Evolutionary conservation across 2,329 filamentous ascomycete species (phyloP).

Genomic region (Monilinia laxa): DNA sequence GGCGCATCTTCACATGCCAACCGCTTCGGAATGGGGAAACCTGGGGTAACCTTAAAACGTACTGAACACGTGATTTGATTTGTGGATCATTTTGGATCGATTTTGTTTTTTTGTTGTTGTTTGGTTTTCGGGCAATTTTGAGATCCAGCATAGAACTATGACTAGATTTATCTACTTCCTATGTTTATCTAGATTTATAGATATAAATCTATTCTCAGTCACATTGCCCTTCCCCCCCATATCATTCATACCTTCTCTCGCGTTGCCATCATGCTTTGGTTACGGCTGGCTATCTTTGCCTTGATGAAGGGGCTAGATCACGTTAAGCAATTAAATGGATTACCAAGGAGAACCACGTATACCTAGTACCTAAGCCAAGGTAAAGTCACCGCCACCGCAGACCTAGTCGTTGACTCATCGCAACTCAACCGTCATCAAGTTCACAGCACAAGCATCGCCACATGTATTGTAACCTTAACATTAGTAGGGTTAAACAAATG

Average conservation of each 20-base stretch:
- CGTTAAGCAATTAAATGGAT: neutral
- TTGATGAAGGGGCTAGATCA: neutral
- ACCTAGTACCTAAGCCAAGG: too few species aligned
- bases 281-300: neutral
- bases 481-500: neutral
- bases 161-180: neutral
- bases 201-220: neutral
- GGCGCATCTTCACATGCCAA: constrained; percentile 23
- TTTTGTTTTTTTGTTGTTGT: neutral
- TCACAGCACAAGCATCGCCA: neutral
- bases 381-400: too few species aligned
- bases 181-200: neutral
- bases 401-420: too few species aligned
- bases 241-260: neutral
- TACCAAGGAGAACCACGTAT: too few species aligned
- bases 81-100: too few species aligned
- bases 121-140: neutral
- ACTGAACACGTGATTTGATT: neutral
- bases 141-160: neutral
- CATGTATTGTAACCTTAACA: neutral
- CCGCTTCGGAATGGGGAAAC: constrained; percentile 20
- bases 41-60: constrained; percentile 4
- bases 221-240: too few species aligned
- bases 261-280: neutral
- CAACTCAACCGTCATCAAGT: neutral